Evolutionary conservation across 2,329 filamentous ascomycete species (phyloP), one percentile per base, ranked within the genome.

Genomic region (Sclerotinia nivalis): DNA sequence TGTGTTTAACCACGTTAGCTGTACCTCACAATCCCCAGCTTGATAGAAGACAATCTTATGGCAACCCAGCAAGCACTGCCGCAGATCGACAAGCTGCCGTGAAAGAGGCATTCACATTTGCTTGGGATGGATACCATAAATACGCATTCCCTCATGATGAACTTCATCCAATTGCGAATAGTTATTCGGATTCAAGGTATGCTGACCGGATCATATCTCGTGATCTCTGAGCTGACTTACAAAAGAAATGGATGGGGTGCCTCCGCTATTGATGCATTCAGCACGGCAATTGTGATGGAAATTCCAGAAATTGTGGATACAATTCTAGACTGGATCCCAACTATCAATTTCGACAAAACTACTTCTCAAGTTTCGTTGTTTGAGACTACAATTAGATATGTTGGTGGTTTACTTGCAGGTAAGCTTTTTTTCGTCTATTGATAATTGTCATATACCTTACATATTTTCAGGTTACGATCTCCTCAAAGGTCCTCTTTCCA

Each of bases 361-460:
- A 0, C 76, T 83, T 2, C 47, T n/a, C 5, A 47, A 31, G 88
- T 97, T 62, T 95, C 91, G 50, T 80, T 97, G 10, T 97, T 97
- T 76, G 93, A 97, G 80, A 96, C 93, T 0, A 97, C 92, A 0
- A 97, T 97, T 76, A 89, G 93, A 40, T 97, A 97, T 76, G 82
- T 97, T 0, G 93, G 88, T 13, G 93, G 93, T 22, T 84, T 97
- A 75, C 78, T 97, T 12, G 91, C 93, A 2, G 92, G 89, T 71
- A 4, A 91, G 87, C 31, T n/a, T 1, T 52, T 12, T 18, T 6
- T 5, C 25, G 43, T 50, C 7, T 60, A 31, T 6, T 37, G 10
- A 71, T 67, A 37, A 65, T 66, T 2, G 25, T 52, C 10, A 18
- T 20, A 55, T 6, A 28, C 25, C 61, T 71, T 47, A 71, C 43